phyloP scores from a whole-genome alignment of 2,329 filamentous ascomycete species.

The Gaeumannomyces sp. region DNA sequence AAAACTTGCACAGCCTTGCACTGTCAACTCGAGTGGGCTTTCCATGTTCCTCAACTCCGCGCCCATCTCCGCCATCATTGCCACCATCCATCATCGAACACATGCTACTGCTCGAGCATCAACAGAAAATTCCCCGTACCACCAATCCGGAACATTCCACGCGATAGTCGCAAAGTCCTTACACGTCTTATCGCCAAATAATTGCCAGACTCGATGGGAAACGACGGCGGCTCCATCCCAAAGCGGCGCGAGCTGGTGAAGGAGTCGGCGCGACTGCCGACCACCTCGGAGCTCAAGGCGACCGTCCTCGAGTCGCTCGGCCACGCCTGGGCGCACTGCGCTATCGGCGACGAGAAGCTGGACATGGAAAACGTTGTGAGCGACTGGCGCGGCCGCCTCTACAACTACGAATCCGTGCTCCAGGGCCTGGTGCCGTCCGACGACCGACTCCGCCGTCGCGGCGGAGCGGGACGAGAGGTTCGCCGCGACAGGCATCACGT shows the following conservation, averaged over 20 bases:
- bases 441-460: conserved; percentile 51
- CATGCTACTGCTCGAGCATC: too few species aligned
- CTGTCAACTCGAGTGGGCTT: too few species aligned
- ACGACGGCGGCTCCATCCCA: conserved; percentile 95
- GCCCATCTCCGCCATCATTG: too few species aligned
- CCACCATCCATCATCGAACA: too few species aligned
- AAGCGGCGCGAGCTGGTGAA: conserved; percentile 95
- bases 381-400: conserved; percentile 76
- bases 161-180: background rate
- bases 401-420: conserved; percentile 90
- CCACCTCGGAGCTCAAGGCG: conserved; percentile 81
- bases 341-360: conserved; percentile 73
- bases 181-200: background rate
- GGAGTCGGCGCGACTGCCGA: conserved; percentile 77
- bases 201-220: conserved; percentile 62
- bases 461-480: conserved; percentile 30
- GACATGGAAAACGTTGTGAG: conserved; percentile 68
- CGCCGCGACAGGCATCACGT: conserved; percentile 58
- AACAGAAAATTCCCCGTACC: too few species aligned
- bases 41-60: too few species aligned
- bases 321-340: conserved; percentile 82
- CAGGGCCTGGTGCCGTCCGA: conserved; percentile 51
- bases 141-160: background rate
- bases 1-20: too few species aligned
- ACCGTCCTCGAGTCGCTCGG: conserved; percentile 76